Evolutionary conservation across 768 basidiomycete species (phyloP).

Genomic region (Pholiota conissans): DNA sequence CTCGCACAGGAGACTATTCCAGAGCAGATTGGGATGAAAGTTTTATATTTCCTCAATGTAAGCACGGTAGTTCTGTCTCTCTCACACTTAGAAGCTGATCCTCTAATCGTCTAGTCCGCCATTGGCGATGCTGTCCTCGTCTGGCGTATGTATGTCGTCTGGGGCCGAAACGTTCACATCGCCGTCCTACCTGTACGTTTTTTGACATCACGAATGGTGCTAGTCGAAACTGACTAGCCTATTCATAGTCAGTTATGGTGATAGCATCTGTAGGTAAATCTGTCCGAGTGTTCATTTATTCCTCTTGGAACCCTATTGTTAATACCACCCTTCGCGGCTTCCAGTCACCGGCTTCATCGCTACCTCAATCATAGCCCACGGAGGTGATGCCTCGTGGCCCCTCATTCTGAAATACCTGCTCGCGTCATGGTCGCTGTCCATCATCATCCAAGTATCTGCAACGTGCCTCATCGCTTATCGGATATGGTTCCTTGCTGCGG

Average conservation of each 20-base stretch:
- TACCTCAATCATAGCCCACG: neutral
- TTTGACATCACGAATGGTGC: neutral
- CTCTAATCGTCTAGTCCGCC: neutral
- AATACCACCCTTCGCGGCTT: neutral
- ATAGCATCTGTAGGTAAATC: slow-evolving; percentile 1
- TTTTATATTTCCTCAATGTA: slow-evolving; percentile 2
- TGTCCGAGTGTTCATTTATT: neutral
- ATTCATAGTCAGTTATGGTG: neutral
- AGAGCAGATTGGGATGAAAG: slow-evolving; percentile 5
- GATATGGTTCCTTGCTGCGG: slow-evolving; percentile 1
- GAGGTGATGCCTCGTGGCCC: slow-evolving; percentile 2
- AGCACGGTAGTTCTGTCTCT: neutral
- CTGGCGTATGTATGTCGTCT: slow-evolving; percentile 6
- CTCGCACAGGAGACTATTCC: slow-evolving; percentile 6
- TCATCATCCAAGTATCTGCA: neutral
- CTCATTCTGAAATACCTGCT: slow-evolving; percentile 5
- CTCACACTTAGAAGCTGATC: neutral
- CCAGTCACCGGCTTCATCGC: slow-evolving; percentile 1
- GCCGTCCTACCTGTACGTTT: slow-evolving; percentile 1
- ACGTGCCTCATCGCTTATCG: slow-evolving; percentile 2
- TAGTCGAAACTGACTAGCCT: neutral
- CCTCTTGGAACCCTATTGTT: too few relatives aligned
- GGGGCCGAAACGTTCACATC: slow-evolving; percentile 2
- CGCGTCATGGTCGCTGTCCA: slow-evolving; percentile 1
- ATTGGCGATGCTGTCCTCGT: slow-evolving; percentile 7